Conservation (phyloP, 257 asterid species). For the Misopates orontium region DNA sequence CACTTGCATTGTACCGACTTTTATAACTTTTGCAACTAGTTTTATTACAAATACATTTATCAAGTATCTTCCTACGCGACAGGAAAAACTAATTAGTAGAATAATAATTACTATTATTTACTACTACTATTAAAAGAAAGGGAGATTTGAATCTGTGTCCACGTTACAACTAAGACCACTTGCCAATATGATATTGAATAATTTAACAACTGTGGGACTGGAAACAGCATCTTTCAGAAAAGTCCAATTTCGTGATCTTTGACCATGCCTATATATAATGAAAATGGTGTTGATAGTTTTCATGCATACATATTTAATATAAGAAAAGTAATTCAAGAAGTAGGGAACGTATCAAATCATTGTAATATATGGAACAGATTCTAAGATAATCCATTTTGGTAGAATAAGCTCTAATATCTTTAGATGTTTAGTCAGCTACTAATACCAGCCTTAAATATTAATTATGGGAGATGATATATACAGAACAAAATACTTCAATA, state of each 20-base stretch:
- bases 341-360: neutral
- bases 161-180: constrained; percentile 11
- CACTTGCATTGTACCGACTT: too few relatives aligned
- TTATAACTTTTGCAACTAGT: too few relatives aligned
- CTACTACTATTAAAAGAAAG: neutral
- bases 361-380: neutral
- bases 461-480: too few relatives aligned
- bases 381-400: too few relatives aligned
- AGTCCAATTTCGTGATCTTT: neutral
- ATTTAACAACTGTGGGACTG: constrained; percentile 2
- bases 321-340: neutral
- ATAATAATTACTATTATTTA: too few relatives aligned
- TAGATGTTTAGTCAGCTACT: too few relatives aligned
- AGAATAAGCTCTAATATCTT: too few relatives aligned
- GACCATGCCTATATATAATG: constrained; percentile 10
- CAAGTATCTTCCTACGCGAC: too few relatives aligned
- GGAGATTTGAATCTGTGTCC: neutral
- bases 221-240: neutral
- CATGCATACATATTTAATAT: neutral
- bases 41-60: too few relatives aligned
- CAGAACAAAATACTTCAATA: too few relatives aligned
- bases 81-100: too few relatives aligned
- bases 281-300: neutral
- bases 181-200: constrained; percentile 4
- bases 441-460: too few relatives aligned